Evolutionary conservation across 2,329 filamentous ascomycete genomes (phyloP), one percentile per base, ranked within the genome.

Genomic region (Rosellinia necatrix): DNA sequence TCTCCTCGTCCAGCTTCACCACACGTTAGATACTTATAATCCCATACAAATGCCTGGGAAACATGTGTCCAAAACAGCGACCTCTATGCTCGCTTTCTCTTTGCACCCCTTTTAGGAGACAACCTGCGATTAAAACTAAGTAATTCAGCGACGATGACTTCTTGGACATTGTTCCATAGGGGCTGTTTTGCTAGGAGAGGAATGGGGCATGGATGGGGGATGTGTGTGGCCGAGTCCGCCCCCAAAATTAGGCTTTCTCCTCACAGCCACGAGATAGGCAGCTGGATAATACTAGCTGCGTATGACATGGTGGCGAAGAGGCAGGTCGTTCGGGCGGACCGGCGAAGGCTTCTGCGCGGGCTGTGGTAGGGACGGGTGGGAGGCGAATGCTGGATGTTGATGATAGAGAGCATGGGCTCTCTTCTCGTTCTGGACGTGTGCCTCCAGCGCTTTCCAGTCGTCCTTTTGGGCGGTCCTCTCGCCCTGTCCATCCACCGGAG

Each of bases 371-470:
- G 58, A 50, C 0, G 66, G 54, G 30, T 61, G 62, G 8, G 63
- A 40, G 2, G 63, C 60, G 38, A 70, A 64, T 0, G 68, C 68
- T 32, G 69, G 69, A 21, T 71, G 69, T 8, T 64, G 59, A 25
- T 60, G 53, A 29, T 54, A 51, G 6, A 71, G 66, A 4, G 57
- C n/a, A n/a, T n/a, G n/a, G n/a, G n/a, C 58, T 2, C 65, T 65
- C 38, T 66, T 63, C 9, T 72, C 69, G 7, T 56, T 63, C 41
- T 71, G 68, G 3, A 71, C 48, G 30, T 66, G 64, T 2, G 75
- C 74, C 60, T 78, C 76, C 59, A 71, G 72, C 22, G 70, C 71
- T 58, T 77, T 78, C 71, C 70, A 75, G 30, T 76, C 71, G 2
- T 65, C 67, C 29, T 62, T 67, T 1, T 72, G 54, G 8, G 51